Conservation (phyloP, 2,329 filamentous ascomycete genomes). For the Colletotrichum lini region DNA sequence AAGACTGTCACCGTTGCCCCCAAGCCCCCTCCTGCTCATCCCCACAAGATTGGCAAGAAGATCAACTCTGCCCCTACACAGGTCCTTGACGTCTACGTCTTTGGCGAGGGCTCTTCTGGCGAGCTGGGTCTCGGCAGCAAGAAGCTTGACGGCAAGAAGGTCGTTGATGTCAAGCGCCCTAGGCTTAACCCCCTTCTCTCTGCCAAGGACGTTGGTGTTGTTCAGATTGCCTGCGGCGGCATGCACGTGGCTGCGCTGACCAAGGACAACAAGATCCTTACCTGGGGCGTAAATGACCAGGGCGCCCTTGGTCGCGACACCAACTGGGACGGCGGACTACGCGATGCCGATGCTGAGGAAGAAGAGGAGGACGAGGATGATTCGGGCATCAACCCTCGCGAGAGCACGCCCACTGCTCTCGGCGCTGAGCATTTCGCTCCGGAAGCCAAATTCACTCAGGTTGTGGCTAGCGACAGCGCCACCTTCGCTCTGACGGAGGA, state of each 20-base stretch:
- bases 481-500: constrained; percentile 83
- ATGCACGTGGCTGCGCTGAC: constrained; percentile 87
- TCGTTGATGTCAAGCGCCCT: constrained; percentile 81
- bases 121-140: constrained; percentile 85
- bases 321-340: constrained; percentile 75
- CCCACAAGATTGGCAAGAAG: constrained; percentile 46
- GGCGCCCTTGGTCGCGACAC: constrained; percentile 83
- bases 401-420: constrained; percentile 76
- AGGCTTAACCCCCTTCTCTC: constrained; percentile 75
- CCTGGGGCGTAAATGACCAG: constrained; percentile 91
- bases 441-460: constrained; percentile 73
- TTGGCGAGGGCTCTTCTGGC: constrained; percentile 84
- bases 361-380: constrained; percentile 67
- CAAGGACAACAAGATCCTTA: constrained; percentile 84
- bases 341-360: constrained; percentile 65
- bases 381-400: constrained; percentile 78
- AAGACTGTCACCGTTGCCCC: constrained; percentile 38
- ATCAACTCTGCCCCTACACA: constrained; percentile 73
- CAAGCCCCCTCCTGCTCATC: constrained; percentile 32
- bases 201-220: constrained; percentile 73
- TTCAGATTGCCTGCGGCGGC: constrained; percentile 83
- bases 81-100: constrained; percentile 82
- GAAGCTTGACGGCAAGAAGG: constrained; percentile 70
- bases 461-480: constrained; percentile 81
- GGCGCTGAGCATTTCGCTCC: constrained; percentile 71